These are phyloP conservation scores for Pyrus pyrifolia DNA, from an alignment of 306 rosid genomes.

Conservation along the genomic window DNA sequence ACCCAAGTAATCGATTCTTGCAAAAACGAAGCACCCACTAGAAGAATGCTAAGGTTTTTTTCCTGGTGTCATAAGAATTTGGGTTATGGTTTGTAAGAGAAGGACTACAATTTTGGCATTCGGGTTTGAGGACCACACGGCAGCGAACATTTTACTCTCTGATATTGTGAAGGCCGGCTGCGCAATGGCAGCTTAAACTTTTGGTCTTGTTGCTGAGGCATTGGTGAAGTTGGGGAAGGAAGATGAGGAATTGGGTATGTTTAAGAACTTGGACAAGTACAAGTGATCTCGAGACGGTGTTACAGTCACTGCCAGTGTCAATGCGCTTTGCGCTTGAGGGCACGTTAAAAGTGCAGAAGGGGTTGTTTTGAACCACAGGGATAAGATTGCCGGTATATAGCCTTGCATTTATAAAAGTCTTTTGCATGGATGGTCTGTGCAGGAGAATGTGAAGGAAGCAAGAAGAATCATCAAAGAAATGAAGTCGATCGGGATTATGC, in stretches of 20 bases:
- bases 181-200: slow-evolving; percentile 60
- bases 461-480: slow-evolving; percentile 70
- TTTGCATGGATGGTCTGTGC: slow-evolving; percentile 78
- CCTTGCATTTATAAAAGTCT: slow-evolving; percentile 58
- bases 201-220: slow-evolving; percentile 47
- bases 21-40: slow-evolving; percentile 57
- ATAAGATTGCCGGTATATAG: slow-evolving; percentile 42
- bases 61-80: slow-evolving; percentile 62
- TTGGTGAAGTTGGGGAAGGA: slow-evolving; percentile 63
- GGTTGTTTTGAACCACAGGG: slow-evolving; percentile 64
- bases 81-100: slow-evolving; percentile 42
- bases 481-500: slow-evolving; percentile 51
- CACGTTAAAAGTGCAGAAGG: slow-evolving; percentile 84
- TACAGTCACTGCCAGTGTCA: slow-evolving; percentile 55
- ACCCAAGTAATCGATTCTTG: slow-evolving; percentile 54
- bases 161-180: slow-evolving; percentile 60
- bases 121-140: slow-evolving; percentile 57
- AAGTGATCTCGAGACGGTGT: slow-evolving; percentile 51
- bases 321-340: slow-evolving; percentile 67
- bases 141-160: slow-evolving; percentile 52
- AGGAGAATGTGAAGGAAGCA: slow-evolving; percentile 75
- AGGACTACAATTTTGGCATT: slow-evolving; percentile 63
- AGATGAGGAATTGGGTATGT: slow-evolving; percentile 73
- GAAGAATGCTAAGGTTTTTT: slow-evolving; percentile 80
- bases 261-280: slow-evolving; percentile 63